phyloP scores from a whole-genome alignment of 2,329 filamentous ascomycete species.

The Xylariaceae sp. region DNA sequence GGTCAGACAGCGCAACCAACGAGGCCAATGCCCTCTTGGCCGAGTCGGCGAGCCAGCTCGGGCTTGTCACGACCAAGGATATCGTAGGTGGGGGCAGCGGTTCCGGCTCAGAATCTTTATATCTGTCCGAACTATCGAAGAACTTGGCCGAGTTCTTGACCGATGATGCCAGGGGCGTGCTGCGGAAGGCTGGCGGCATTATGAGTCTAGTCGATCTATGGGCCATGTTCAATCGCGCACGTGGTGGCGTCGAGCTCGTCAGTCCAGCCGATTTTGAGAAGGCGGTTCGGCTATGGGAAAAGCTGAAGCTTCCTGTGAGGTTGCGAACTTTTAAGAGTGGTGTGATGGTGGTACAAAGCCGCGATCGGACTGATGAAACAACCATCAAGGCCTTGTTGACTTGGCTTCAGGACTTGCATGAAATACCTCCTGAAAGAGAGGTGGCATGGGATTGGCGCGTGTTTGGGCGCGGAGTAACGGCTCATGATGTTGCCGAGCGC shows the following conservation, averaged over 20 bases:
- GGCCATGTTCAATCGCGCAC: constrained; percentile 90
- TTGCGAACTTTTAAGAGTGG: constrained; percentile 88
- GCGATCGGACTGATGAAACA: constrained; percentile 85
- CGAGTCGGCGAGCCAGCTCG: constrained; percentile 78
- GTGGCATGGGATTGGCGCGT: constrained; percentile 69
- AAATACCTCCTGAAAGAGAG: constrained; percentile 59
- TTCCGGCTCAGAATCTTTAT: constrained; percentile 67
- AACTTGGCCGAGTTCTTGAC: constrained; percentile 87
- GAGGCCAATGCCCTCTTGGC: constrained; percentile 74
- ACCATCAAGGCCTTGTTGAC: constrained; percentile 71
- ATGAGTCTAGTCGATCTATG: constrained; percentile 87
- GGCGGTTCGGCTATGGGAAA: constrained; percentile 84
- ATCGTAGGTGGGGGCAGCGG: constrained; percentile 75
- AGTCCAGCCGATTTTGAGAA: constrained; percentile 90
- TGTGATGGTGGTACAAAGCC: constrained; percentile 86
- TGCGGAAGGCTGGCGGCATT: constrained; percentile 79
- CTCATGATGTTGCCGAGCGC: constrained; percentile 79
- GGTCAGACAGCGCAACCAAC: constrained; percentile 53
- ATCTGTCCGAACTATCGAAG: constrained; percentile 80
- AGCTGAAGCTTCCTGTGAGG: constrained; percentile 78
- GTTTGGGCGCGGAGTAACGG: constrained; percentile 83
- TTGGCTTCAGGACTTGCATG: constrained; percentile 74
- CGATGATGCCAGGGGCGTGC: constrained; percentile 73
- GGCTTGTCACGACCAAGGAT: constrained; percentile 90
- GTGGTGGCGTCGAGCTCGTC: constrained; percentile 90